Conservation (phyloP, 176 grass and related monocot species). For the Lolium multiflorum region DNA sequence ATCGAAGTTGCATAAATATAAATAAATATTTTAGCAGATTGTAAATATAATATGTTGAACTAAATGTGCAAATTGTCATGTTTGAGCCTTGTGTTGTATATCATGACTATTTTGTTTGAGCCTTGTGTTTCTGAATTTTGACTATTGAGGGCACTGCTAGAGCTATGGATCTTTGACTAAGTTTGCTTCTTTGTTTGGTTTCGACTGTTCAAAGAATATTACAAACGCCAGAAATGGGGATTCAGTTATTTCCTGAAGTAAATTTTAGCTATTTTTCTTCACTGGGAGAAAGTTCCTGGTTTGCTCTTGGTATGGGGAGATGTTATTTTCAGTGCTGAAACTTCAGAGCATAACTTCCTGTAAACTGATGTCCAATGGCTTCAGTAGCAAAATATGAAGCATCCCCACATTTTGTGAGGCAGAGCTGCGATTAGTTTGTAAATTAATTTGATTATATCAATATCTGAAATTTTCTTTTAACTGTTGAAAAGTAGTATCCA, state of each 20-base stretch:
- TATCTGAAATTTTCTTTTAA: not conserved
- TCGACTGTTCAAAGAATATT: not conserved
- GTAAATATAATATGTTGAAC: not conserved
- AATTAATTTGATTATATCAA: not conserved
- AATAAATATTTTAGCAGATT: too few relatives aligned
- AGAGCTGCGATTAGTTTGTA: not conserved
- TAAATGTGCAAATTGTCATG: conserved; percentile 31
- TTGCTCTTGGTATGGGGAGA: not conserved
- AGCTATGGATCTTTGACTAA: not conserved
- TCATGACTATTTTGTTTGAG: not conserved
- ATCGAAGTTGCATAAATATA: too few relatives aligned
- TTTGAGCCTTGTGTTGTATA: conserved; percentile 34
- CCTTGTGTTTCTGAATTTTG: conserved; percentile 11
- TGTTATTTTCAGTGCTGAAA: not conserved
- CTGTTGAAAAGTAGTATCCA: not conserved
- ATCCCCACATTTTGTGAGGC: not conserved
- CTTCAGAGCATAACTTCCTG: not conserved
- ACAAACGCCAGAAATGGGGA: not conserved
- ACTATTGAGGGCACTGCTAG: not conserved
- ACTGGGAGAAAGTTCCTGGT: not conserved
- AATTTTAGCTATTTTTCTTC: not conserved
- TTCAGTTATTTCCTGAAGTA: not conserved
- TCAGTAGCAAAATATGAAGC: not conserved
- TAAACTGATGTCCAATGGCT: not conserved
- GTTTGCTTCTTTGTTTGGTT: not conserved